A percentile compares a stretch with the other conserved stretches of the same genome.
Evolutionary conservation across 768 basidiomycete genomes (phyloP).

Genomic region (Leccinum pellstonianum): DNA sequence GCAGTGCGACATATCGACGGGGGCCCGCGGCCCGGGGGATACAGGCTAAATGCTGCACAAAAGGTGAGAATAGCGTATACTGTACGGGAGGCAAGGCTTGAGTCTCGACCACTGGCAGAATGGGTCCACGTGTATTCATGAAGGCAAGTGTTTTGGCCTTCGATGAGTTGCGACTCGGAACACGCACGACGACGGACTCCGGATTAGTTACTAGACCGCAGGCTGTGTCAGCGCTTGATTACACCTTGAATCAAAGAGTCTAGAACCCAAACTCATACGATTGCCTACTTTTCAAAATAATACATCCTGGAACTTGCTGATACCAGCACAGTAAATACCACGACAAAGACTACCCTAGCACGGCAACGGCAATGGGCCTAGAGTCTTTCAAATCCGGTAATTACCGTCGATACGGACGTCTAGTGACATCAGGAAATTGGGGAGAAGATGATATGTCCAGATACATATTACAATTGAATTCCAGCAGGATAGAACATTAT

Average conservation of each 20-base stretch:
- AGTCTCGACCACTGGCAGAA: background rate
- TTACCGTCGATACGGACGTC: slow-evolving; percentile 95
- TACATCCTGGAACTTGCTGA: background rate
- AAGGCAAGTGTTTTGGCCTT: slow-evolving; percentile 5
- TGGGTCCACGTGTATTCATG: background rate
- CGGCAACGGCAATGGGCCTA: background rate
- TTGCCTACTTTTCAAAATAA: background rate
- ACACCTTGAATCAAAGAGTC: background rate
- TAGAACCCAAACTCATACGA: background rate
- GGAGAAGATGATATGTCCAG: no score
- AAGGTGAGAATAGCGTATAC: background rate
- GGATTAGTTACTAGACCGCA: background rate
- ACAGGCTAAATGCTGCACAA: background rate
- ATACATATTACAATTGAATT: no score
- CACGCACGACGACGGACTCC: slow-evolving; percentile 10
- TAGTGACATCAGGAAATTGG: slow-evolving; percentile 27
- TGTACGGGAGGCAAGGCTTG: background rate
- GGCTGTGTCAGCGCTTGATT: slow-evolving; percentile 10
- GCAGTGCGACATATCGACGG: background rate
- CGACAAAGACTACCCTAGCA: background rate
- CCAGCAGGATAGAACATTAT: no score
- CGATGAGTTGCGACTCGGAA: slow-evolving; percentile 4
- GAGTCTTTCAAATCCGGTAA: slow-evolving; percentile 56
- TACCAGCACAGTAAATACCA: background rate
- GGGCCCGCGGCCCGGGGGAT: slow-evolving; percentile 3